Base-by-base conservation (phyloP, 176 grass and related monocot genomes). In the Zoysia pacifica region DNA sequence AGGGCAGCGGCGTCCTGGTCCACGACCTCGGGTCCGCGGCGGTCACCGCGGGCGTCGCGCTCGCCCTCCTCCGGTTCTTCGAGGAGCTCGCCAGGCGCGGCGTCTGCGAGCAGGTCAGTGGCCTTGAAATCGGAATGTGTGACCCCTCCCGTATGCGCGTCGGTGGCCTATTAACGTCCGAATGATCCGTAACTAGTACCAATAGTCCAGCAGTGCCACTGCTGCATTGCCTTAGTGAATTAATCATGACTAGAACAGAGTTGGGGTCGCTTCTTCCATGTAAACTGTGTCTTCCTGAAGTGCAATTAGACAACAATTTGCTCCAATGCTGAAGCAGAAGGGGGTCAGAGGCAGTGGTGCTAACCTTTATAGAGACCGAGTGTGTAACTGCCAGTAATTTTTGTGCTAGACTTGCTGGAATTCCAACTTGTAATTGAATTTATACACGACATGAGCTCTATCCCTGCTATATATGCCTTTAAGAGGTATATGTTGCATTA, bases 31-130 rank as follows among this genome's bases (percentile, higher is more conserved):
- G 83, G 73, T 77, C 92, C 15, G 67, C 91, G 0, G 89, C 11
- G 48, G 37, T 90, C 72, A 79, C 91, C 1, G 65, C 83, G 2
- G 75, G 62, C 48, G 73, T 87, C 48, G 85, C 92, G 66, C 88
- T 98, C 70, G 88, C 79, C 28, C 90, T 98, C 55, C 96, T 98
- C 46, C 79, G 86, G 15, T 79, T 94, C 83, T 98, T 87, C 83
- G 92, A 94, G 86, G 92, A 89, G 84, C 78, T 98, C 81, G 90
- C 96, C 64, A 98, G 82, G 62, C 86, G 86, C 84, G 83, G 90
- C 49, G 86, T 98, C 63, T 94, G 90, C 80, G 90, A 94, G 47
- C 90, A 94, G 92, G 95, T 98, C 56, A 73, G 50, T 8, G 11
- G n/a, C 55, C 35, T 56, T 40, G 69, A 58, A 58, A 58, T 69